phyloP scores from a whole-genome alignment of 495 filamentous ascomycete species.

The Mytilinidion resinicola region DNA sequence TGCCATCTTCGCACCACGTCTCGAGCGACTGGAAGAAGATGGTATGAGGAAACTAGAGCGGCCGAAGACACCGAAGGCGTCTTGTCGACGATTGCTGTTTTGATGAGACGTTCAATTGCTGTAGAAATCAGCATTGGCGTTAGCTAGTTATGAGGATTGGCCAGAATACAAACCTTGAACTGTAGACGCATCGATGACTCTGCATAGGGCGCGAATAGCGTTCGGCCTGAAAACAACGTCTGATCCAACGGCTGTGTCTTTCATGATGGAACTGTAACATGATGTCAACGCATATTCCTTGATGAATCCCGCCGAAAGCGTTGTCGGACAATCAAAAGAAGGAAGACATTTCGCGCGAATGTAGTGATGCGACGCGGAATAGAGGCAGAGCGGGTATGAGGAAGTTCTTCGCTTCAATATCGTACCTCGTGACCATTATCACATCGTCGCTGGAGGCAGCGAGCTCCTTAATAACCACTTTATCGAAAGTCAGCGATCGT shows the following conservation, averaged over 20 bases:
- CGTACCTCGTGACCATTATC: conserved; percentile 79
- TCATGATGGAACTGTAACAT: conserved; percentile 73
- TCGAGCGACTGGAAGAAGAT: conserved; percentile 89
- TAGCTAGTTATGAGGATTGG: conserved; percentile 26
- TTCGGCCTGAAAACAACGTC: conserved; percentile 95
- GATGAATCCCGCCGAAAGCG: too few relatives aligned
- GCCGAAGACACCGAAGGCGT: conserved; percentile 96
- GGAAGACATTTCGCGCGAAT: too few relatives aligned
- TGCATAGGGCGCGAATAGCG: conserved; percentile 90
- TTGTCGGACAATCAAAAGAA: too few relatives aligned
- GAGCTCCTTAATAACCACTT: conserved; percentile 57
- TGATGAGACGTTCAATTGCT: conserved; percentile 96
- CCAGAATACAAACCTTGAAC: too few relatives aligned
- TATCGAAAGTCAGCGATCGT: too few relatives aligned
- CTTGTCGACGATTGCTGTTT: conserved; percentile 99
- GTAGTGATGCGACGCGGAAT: too few relatives aligned
- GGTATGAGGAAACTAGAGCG: conserved; percentile 94
- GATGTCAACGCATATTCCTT: too few relatives aligned
- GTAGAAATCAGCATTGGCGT: conserved; percentile 45
- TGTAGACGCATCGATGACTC: conserved; percentile 97
- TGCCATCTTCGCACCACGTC: conserved; percentile 98
- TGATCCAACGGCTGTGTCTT: conserved; percentile 92
- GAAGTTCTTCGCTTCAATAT: conserved; percentile 38
- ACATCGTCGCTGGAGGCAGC: conserved; percentile 96
- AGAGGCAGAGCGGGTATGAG: neutral